Conservation (phyloP, 148 eudicot genomes). For the Amaranthus palmeri region DNA sequence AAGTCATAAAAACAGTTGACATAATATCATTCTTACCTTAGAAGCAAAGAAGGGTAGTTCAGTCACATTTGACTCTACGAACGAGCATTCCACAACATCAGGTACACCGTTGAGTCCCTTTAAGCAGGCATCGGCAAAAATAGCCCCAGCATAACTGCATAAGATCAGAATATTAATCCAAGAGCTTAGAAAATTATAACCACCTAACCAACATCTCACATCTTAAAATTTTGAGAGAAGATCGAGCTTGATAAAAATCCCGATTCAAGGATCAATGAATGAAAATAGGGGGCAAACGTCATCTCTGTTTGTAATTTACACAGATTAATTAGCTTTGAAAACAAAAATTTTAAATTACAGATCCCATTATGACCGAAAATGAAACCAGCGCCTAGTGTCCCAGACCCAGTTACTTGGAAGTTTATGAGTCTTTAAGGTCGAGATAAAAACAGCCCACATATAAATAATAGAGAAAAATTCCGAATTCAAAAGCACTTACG, state of each 20-base stretch:
- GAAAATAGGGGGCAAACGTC: too few relatives aligned
- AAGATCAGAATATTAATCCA: constrained; percentile 1
- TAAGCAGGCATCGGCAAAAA: constrained; percentile 97
- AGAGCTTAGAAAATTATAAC: constrained; percentile 9
- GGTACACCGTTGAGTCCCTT: constrained; percentile 99
- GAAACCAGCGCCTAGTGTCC: neutral
- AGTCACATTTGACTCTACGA: constrained; percentile 71
- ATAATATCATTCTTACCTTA: constrained; percentile 39
- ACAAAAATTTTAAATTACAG: neutral
- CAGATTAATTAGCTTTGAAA: neutral
- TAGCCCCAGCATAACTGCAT: constrained; percentile 87
- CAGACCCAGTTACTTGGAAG: neutral
- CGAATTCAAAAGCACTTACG: constrained; percentile 49
- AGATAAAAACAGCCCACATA: neutral
- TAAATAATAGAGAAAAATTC: neutral
- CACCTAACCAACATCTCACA: neutral
- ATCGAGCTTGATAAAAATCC: neutral
- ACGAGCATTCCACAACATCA: constrained; percentile 88
- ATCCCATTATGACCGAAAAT: neutral
- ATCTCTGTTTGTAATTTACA: too few relatives aligned
- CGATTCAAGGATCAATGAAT: too few relatives aligned
- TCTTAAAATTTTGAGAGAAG: neutral
- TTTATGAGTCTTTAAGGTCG: neutral
- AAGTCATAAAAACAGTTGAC: too few relatives aligned
- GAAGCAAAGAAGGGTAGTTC: constrained; percentile 95